phyloP scores from a whole-genome alignment of 176 grass and related monocot species.

The Microstegium vimineum region DNA sequence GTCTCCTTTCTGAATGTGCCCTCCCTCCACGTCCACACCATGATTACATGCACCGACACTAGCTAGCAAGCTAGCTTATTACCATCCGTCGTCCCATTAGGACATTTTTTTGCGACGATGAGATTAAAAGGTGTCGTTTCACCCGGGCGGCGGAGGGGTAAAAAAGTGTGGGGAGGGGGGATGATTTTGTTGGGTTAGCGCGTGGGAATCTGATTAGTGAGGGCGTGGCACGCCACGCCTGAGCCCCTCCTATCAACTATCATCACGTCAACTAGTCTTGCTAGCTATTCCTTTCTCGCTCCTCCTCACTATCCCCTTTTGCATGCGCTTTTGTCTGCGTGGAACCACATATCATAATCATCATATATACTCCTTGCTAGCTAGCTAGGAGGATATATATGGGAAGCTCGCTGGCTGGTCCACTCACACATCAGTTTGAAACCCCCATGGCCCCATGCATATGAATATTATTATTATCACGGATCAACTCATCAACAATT shows the following conservation, averaged over 20 bases:
- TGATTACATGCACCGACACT: background rate
- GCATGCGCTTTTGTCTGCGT: background rate
- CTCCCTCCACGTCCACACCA: background rate
- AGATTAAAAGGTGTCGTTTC: background rate
- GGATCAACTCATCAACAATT: background rate
- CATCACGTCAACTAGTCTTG: conserved; percentile 63
- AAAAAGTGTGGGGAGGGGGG: conserved; percentile 2
- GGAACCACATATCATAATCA: conserved; percentile 15
- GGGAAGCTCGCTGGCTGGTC: background rate
- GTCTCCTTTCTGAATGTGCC: background rate
- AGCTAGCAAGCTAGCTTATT: background rate
- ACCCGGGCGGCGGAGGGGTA: conserved; percentile 2
- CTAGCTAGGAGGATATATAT: too few relatives aligned
- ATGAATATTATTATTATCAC: background rate
- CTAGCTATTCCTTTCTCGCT: background rate
- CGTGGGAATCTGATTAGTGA: conserved; percentile 89
- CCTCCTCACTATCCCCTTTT: background rate
- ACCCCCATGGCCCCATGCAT: background rate
- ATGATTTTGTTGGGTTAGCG: conserved; percentile 67
- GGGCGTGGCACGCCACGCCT: conserved; percentile 70
- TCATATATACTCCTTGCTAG: too few relatives aligned
- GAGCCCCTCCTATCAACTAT: conserved; percentile 71
- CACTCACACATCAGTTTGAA: background rate
- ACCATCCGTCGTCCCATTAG: background rate
- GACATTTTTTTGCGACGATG: too few relatives aligned